Base-by-base conservation (phyloP, 23 red algal genomes). In the Gracilaria caudata region DNA sequence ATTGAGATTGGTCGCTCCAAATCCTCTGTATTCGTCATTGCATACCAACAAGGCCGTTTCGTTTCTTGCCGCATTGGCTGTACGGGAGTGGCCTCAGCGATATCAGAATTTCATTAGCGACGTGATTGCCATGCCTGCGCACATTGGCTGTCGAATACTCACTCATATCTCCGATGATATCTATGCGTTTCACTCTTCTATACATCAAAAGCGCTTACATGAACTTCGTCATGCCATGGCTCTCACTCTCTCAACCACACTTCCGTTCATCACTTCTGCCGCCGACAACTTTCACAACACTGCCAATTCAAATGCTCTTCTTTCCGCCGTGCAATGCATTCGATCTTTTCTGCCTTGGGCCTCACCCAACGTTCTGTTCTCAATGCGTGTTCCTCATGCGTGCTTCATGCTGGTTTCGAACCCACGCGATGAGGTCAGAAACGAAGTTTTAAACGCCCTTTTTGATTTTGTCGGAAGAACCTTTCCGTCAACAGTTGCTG, bases 201-300 rank as follows among this genome's bases (percentile, higher is more conserved):
- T 89, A 30, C 63, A 89, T 23, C 35, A 47, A 19, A 58, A 58
- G 25, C 85, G 85, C 25, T 55, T 68, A 16, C 23, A 79, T 29
- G 85, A 89, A 64, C 85, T 89, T 61, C 55, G 64, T n/a, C 85
- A 89, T 63, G 85, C 85, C 6, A 78, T 89, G 73, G 85, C 72
- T 38, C 73, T 89, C 14, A 79, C 85, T 46, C 37, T 89, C 24
- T 46, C 72, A 11, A 61, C 68, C 1, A 89, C 74, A 3, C 56
- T 89, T 4, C 51, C 53, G 4, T 89, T 78, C 59, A 72, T 89
- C 72, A 79, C 55, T 51, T 47, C 71, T 37, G 85, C 85, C 0
- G 71, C 59, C 29, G 63, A 49, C n/a, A 49, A 34, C n/a, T 70
- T 73, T 61, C 40, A 72, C 61, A 57, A 77, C 28, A 64, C 51